These are phyloP conservation scores for Colletotrichum orbiculare DNA, from an alignment of 2,329 filamentous ascomycete species.

Conservation along the genomic window DNA sequence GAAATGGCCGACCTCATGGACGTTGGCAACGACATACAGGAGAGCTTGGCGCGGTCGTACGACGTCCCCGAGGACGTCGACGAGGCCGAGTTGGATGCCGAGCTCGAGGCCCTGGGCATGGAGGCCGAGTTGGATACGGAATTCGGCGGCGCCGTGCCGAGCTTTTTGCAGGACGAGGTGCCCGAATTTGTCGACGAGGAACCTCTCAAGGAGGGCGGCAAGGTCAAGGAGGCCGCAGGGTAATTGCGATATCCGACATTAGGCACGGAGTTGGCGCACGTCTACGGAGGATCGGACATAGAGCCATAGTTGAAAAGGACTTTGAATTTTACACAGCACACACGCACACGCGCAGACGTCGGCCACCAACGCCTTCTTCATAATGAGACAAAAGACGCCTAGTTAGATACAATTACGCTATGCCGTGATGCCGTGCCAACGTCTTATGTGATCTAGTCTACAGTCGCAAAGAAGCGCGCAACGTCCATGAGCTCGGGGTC, in stretches of 20 bases:
- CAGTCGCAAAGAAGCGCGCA: constrained; percentile 78
- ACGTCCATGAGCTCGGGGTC: constrained; percentile 84
- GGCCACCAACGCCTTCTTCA: too few relatives aligned
- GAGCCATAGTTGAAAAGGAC: not conserved
- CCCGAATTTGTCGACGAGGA: constrained; percentile 95
- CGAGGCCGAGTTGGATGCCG: constrained; percentile 94
- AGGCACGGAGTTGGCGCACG: not conserved
- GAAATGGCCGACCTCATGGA: constrained; percentile 99
- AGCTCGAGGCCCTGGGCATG: constrained; percentile 92
- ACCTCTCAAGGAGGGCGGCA: constrained; percentile 76
- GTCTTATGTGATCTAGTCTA: constrained; percentile 54
- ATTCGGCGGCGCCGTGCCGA: constrained; percentile 73
- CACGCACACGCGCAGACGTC: constrained; percentile 4
- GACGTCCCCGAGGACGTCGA: constrained; percentile 97
- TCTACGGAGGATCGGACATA: not conserved
- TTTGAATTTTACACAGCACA: constrained; percentile 17
- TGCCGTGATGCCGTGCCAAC: constrained; percentile 26
- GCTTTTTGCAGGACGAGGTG: constrained; percentile 89
- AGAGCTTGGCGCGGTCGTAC: constrained; percentile 90
- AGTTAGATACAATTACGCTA: constrained; percentile 22
- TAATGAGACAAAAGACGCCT: too few relatives aligned
- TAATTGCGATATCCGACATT: constrained; percentile 43
- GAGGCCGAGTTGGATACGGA: constrained; percentile 89
- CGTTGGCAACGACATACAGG: constrained; percentile 97
- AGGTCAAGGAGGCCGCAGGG: constrained; percentile 84